Base-by-base conservation (phyloP, 1,139 yeast species). In the Debaryomyces sp. region DNA sequence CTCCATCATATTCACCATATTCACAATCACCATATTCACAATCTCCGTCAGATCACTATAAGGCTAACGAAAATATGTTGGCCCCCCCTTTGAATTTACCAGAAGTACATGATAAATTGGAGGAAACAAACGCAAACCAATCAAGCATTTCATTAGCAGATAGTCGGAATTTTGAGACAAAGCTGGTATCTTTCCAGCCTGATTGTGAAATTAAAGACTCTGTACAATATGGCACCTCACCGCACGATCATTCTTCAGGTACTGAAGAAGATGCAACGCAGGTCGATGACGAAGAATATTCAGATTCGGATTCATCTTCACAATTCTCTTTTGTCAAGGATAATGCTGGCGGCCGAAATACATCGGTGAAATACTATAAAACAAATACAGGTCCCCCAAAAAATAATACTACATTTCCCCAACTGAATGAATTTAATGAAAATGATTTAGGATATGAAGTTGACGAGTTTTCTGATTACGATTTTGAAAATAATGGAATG, bases 241-340 rank as follows among this genome's bases (percentile, higher is more conserved):
- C 15, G 8, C 27, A 27, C 21, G 22, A 15, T 39, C 13, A 39
- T 8, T 15, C 42, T 6, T 27, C 42, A 9, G 42, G 27, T 18
- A 10, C 24, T 4, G 44, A 47, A 12, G 47, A 46, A n/a, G 50
- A 45, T 12, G 44, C 36, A 2, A 46, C 36, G 2, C 45, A 43
- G 6, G 46, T 48, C 22, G 43, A 46, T 15, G 57, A 58, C n/a
- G 64, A 58, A 12, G 58, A 54, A 18, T 60, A 57, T 35, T 61
- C 56, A 3, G 66, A 63, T 15, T 68, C 71, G 4, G 71, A 66
- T 30, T 44, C 68, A 7, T 68, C 77, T 1, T 77, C 82, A 1
- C 81, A 77, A 49, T 84, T 84, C 57, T 83, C 88, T 0, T 84
- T 84, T 57, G 85, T 82, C 41, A 71, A 75, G 48, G 83, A 80